Evolutionary conservation across 2,329 filamentous ascomycete species (phyloP), one percentile per base, ranked within the genome.

Genomic region (Neonectria coccinea): DNA sequence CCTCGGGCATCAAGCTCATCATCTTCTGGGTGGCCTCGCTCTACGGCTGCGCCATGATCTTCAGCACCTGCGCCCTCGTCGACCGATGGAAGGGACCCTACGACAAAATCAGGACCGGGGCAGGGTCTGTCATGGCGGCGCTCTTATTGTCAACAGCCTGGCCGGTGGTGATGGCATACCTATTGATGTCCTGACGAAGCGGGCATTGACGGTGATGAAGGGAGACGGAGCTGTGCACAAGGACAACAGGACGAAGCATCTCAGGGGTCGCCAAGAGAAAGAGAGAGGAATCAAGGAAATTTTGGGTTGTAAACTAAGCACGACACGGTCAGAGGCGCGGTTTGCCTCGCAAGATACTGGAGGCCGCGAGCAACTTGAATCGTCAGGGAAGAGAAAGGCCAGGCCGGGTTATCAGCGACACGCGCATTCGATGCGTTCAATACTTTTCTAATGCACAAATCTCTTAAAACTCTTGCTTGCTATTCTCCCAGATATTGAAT

Each of bases 1-100:
- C 50, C 39, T 66, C 74, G 42, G 73, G 74, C 67, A 74, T 80
- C 56, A 66, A 78, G 33, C 64, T 81, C 63, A 76, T 67, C 53
- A 56, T 77, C 52, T 68, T 77, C 65, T 82, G 80, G 80, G 73
- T 60, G 7, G 56, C 70, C 27, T 73, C 74, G 5, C 63, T 80
- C 41, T 81, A 82, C 72, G 74, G 58, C 55, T 76, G 78, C 64
- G 79, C 76, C 73, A 80, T 81, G 75, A 79, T 83, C 70, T 81
- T 77, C 69, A 79, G 76, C 64, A 80, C 80, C 31, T 78, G 79
- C 71, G 73, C 72, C n/a, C 76, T 83, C 59, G 67, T 82, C 67
- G 77, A 79, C 66, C 78, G 81, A n/a, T 83, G 81, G 81, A 76
- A 78, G 65, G 79, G 81, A 0, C 76, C 76, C 11, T 67, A 74